Conservation (phyloP, 1,284 basidiomycete genomes). For the Ustilago curta region DNA sequence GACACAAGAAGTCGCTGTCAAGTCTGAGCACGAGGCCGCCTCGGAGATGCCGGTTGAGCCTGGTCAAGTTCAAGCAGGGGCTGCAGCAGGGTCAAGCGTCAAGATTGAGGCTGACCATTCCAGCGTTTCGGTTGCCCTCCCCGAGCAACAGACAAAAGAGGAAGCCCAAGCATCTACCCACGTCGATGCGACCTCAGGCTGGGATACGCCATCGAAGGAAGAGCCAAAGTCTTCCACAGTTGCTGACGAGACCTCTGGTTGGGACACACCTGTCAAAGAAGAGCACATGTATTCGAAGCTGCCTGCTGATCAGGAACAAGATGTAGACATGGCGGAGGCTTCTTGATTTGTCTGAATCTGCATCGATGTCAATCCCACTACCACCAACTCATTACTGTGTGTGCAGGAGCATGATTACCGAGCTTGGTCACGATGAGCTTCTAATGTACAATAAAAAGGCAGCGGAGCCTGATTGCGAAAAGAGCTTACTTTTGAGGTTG, state of each 20-base stretch:
- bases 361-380: neutral
- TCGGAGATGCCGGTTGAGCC: neutral
- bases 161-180: neutral
- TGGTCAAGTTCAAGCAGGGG: neutral
- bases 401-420: neutral
- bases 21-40: conserved; percentile 2
- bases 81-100: neutral
- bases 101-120: conserved; percentile 2
- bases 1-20: neutral
- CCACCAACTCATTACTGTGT: neutral
- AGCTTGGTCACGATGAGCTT: too few relatives aligned
- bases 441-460: too few relatives aligned
- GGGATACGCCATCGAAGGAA: neutral
- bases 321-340: conserved; percentile 36
- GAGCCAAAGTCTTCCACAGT: neutral
- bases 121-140: conserved; percentile 7
- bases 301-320: conserved; percentile 14
- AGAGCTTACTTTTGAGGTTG: too few relatives aligned
- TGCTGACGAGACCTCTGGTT: neutral
- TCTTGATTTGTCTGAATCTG: neutral
- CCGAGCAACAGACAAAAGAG: conserved; percentile 8
- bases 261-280: neutral
- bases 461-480: too few relatives aligned
- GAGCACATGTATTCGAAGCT: conserved; percentile 6
- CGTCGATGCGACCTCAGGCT: neutral